phyloP scores from a whole-genome alignment of 352 stramenopile genomes.

The Pythium angustatum region DNA sequence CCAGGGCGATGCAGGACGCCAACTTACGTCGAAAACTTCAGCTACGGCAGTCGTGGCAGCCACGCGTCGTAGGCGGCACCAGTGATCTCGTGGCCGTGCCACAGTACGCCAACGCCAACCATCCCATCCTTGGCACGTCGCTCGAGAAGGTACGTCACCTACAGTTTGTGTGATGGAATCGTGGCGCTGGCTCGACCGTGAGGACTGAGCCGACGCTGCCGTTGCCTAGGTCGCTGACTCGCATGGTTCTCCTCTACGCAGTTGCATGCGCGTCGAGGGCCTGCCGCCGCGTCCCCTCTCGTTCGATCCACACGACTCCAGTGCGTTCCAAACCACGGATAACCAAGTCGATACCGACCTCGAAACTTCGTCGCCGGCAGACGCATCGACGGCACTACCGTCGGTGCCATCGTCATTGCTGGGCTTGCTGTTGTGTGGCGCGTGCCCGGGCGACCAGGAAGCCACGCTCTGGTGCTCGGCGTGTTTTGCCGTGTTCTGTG shows the following conservation, averaged over 20 bases:
- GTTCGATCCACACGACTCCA: not conserved
- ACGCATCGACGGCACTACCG: too few relatives aligned
- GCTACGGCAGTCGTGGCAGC: slow-evolving; percentile 63
- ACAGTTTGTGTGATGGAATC: not conserved
- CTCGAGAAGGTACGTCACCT: not conserved
- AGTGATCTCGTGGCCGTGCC: too few relatives aligned
- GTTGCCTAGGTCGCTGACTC: slow-evolving; percentile 12
- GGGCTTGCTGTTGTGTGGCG: slow-evolving; percentile 52
- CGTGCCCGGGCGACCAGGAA: slow-evolving; percentile 31
- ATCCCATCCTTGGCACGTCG: too few relatives aligned
- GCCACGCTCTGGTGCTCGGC: slow-evolving; percentile 63
- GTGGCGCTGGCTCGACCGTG: too few relatives aligned
- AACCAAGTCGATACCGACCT: slow-evolving; percentile 16
- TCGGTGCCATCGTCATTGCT: too few relatives aligned
- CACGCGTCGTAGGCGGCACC: slow-evolving; percentile 16
- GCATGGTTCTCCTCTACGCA: slow-evolving; percentile 21
- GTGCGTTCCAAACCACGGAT: not conserved
- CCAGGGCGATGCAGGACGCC: slow-evolving; percentile 35
- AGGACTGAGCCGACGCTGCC: slow-evolving; percentile 1
- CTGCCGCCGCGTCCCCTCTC: not conserved
- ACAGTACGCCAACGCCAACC: not conserved
- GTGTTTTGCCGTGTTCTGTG: slow-evolving; percentile 63
- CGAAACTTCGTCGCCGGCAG: too few relatives aligned
- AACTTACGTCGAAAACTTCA: slow-evolving; percentile 60
- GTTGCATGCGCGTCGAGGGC: slow-evolving; percentile 26